Evolutionary conservation across 345 rosid genomes (phyloP).

Genomic region (Trapa incisa): DNA sequence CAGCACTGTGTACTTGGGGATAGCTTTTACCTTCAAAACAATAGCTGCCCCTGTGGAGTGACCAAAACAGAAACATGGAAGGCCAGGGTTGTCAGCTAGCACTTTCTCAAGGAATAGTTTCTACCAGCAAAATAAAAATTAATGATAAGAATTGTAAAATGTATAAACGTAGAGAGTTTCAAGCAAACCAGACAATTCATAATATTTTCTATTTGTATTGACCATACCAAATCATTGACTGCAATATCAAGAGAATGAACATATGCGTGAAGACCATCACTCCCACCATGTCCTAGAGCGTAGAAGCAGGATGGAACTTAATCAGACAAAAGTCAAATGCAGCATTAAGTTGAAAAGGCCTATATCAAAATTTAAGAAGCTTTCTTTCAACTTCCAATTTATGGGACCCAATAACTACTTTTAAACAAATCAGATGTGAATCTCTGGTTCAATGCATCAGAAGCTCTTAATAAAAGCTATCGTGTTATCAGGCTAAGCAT

Average conservation of each 20-base stretch:
- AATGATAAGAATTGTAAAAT: background rate
- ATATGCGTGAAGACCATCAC: constrained; percentile 82
- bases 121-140: constrained; percentile 22
- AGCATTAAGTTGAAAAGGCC: too few species aligned
- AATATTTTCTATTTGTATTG: background rate
- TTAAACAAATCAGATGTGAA: background rate
- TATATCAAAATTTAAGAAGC: background rate
- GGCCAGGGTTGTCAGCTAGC: constrained; percentile 46
- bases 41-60: constrained; percentile 95
- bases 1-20: background rate
- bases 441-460: background rate
- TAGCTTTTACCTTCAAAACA: constrained; percentile 47
- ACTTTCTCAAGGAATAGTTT: constrained; percentile 59
- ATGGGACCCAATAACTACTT: background rate
- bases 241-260: constrained; percentile 80
- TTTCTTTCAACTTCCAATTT: background rate
- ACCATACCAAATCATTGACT: constrained; percentile 58
- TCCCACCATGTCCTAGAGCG: constrained; percentile 81
- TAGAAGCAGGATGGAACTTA: background rate
- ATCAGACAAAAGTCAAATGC: background rate
- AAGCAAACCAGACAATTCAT: background rate
- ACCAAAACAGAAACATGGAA: constrained; percentile 84
- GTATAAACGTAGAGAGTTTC: background rate
- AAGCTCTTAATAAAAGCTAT: background rate
- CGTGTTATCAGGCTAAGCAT: background rate